Evolutionary conservation across 2,329 filamentous ascomycete genomes (phyloP).

Genomic region (Talaromyces atroroseus): DNA sequence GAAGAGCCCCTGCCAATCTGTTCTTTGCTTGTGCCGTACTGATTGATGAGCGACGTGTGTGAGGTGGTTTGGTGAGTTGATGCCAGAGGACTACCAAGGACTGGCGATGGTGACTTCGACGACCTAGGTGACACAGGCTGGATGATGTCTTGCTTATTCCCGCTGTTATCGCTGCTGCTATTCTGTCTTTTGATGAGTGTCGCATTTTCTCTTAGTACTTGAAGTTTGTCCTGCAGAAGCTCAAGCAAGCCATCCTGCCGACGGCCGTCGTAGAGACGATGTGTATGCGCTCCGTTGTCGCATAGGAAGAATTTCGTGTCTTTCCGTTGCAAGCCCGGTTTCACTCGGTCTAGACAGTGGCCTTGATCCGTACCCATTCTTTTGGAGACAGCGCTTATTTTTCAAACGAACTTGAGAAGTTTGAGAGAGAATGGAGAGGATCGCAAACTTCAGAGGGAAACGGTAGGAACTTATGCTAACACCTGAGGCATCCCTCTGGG

Average conservation of each 20-base stretch:
- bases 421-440: too few species aligned
- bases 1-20: constrained; percentile 79
- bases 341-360: too few species aligned
- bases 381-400: too few species aligned
- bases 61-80: neutral
- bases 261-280: constrained; percentile 13
- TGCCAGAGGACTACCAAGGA: neutral
- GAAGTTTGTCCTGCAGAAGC: constrained; percentile 11
- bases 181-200: neutral
- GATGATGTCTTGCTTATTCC: neutral
- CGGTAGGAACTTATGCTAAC: too few species aligned
- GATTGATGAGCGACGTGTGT: constrained; percentile 3
- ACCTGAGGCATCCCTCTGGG: neutral
- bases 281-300: constrained; percentile 7
- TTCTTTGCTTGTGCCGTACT: constrained; percentile 12
- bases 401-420: too few species aligned
- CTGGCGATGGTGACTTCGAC: neutral
- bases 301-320: constrained; percentile 8
- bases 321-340: neutral
- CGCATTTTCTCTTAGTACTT: neutral
- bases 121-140: neutral
- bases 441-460: too few species aligned
- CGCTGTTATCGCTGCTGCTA: neutral
- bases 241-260: constrained; percentile 12
- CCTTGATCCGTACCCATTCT: too few species aligned